Evolutionary conservation across 169 alveolate genomes (phyloP).

Genomic region (Babesia bigemina): DNA sequence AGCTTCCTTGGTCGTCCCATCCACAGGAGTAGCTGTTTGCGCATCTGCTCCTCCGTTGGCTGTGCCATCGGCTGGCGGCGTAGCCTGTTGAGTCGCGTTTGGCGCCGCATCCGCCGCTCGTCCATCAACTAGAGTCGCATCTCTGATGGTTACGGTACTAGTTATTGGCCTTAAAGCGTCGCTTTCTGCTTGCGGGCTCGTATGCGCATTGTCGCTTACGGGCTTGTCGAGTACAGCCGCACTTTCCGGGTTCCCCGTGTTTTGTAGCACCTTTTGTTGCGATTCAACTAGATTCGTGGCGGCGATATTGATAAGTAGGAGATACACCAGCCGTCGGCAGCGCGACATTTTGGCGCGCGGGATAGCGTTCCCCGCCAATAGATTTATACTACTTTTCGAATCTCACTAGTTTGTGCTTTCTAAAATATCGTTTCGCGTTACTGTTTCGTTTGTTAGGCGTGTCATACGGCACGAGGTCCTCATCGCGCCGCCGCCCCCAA

Average conservation of each 20-base stretch:
- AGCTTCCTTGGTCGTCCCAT: no score
- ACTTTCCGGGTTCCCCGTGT: not conserved
- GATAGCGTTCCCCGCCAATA: conserved; percentile 1
- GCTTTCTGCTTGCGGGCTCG: not conserved
- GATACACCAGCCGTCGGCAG: conserved; percentile 9
- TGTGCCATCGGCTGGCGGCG: not conserved
- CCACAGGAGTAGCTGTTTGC: no score
- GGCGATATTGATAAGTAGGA: conserved; percentile 1
- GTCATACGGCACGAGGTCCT: not conserved
- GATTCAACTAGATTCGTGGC: not conserved
- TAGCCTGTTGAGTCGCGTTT: not conserved
- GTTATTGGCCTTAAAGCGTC: not conserved
- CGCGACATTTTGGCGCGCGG: conserved; percentile 34
- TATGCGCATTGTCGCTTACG: not conserved
- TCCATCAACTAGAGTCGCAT: not conserved
- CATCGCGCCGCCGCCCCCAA: conserved; percentile 7
- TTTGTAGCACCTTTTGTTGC: conserved; percentile 5
- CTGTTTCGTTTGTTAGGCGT: not conserved
- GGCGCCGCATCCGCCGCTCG: not conserved
- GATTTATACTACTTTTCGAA: not conserved
- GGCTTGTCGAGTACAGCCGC: not conserved
- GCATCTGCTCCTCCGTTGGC: no score
- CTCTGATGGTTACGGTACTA: not conserved
- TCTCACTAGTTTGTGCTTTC: no score
- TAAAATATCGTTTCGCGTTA: not conserved